phyloP scores from a whole-genome alignment of 192 early-diverging fungal genomes.

The Coemansia sp. region DNA sequence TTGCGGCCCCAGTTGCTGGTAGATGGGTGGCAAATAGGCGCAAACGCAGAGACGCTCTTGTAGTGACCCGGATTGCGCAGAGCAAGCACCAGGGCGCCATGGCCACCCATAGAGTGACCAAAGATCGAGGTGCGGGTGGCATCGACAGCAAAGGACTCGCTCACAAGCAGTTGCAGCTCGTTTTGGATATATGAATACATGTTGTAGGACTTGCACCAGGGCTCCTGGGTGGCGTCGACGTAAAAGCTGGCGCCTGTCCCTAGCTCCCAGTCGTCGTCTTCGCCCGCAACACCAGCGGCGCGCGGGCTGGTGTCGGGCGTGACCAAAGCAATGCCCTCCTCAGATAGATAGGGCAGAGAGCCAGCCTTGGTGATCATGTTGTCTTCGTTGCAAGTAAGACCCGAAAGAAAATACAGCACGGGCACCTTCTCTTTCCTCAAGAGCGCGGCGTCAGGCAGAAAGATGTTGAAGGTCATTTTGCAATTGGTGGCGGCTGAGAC shows the following conservation, averaged over 20 bases:
- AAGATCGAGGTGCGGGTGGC: conserved; percentile 57
- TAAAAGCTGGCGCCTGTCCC: conserved; percentile 60
- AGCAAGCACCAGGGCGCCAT: conserved; percentile 76
- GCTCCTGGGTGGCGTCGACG: conserved; percentile 70
- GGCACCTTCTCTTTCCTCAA: conserved; percentile 17
- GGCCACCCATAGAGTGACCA: conserved; percentile 83
- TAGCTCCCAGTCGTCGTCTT: conserved; percentile 58
- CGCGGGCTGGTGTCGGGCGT: conserved; percentile 87
- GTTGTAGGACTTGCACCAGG: conserved; percentile 69
- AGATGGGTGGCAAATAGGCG: conserved; percentile 74
- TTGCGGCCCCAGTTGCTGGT: conserved; percentile 75
- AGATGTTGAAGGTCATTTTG: conserved; percentile 77
- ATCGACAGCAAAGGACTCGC: conserved; percentile 58
- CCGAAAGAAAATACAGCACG: conserved; percentile 70
- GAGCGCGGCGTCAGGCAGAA: conserved; percentile 56
- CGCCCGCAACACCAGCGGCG: conserved; percentile 62
- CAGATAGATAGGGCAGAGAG: conserved; percentile 58
- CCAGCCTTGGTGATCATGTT: conserved; percentile 87
- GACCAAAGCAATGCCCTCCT: conserved; percentile 70
- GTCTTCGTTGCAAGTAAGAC: conserved; percentile 81
- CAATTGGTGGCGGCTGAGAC: conserved; percentile 56
- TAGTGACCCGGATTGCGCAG: conserved; percentile 70
- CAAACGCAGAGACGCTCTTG: conserved; percentile 73
- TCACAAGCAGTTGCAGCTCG: conserved; percentile 65
- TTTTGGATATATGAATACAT: conserved; percentile 81